Conservation (phyloP, 2,329 filamentous ascomycete species). For the Dissoconium aciculare region DNA sequence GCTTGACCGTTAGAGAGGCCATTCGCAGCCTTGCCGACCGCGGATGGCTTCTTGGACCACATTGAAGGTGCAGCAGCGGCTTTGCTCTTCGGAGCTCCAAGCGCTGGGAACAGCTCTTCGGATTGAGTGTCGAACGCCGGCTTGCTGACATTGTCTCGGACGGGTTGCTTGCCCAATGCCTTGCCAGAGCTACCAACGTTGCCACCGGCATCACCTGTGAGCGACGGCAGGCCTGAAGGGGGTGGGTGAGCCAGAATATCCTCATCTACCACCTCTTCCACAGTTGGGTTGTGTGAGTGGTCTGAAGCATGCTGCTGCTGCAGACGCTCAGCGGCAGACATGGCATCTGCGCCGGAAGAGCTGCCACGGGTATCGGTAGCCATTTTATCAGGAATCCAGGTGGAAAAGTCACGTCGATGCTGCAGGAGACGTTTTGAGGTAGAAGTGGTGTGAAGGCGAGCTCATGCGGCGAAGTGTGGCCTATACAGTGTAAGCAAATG, state of each 20-base stretch:
- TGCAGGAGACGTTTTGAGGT: constrained; percentile 5
- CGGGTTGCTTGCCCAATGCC: constrained; percentile 54
- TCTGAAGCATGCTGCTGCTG: constrained; percentile 39
- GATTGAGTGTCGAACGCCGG: constrained; percentile 62
- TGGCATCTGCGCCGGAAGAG: constrained; percentile 13
- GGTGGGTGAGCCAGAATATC: constrained; percentile 49
- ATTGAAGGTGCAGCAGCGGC: constrained; percentile 50
- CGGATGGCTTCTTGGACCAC: constrained; percentile 57
- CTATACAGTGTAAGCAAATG: no score
- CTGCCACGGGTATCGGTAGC: constrained; percentile 13
- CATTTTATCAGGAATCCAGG: constrained; percentile 14
- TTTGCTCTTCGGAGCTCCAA: constrained; percentile 56
- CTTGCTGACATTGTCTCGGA: constrained; percentile 29
- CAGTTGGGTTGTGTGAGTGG: constrained; percentile 43
- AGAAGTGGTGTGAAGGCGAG: constrained; percentile 3
- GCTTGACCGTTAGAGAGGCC: constrained; percentile 33
- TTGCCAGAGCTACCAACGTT: constrained; percentile 47
- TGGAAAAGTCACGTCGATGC: constrained; percentile 8
- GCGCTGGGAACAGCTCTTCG: constrained; percentile 84
- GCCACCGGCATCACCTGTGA: constrained; percentile 30
- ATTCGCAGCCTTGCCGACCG: constrained; percentile 31
- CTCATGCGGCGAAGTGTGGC: constrained; percentile 8
- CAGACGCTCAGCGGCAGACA: constrained; percentile 39
- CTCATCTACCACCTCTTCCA: constrained; percentile 73
- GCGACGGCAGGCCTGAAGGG: constrained; percentile 29